Evolutionary conservation across 1,139 yeast species (phyloP).

Genomic region (Blastobotrys indianensis): DNA sequence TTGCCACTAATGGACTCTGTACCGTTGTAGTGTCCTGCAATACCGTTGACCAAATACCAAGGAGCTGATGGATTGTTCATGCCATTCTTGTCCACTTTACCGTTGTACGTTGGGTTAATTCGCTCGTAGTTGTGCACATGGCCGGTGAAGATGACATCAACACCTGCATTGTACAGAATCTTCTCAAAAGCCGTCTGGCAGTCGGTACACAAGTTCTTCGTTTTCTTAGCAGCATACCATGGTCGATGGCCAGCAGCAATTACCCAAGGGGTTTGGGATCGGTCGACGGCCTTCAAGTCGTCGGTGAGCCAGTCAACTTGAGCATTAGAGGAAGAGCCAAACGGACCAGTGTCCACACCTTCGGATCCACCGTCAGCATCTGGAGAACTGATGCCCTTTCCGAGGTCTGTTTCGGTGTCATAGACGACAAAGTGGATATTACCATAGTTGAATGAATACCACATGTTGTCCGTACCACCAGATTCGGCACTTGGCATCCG

Average conservation of each 20-base stretch:
- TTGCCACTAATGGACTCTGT: conserved; percentile 19
- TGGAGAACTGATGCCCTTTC: conserved; percentile 13
- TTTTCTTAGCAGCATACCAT: conserved; percentile 26
- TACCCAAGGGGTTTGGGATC: conserved; percentile 32
- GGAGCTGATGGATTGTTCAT: conserved; percentile 28
- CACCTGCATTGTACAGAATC: conserved; percentile 24
- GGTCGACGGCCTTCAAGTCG: conserved; percentile 37
- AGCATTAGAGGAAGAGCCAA: conserved; percentile 23
- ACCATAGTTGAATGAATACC: conserved; percentile 33
- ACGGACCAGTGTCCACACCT: conserved; percentile 23
- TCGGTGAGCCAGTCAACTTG: conserved; percentile 37
- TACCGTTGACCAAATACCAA: conserved; percentile 30
- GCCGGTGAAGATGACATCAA: conserved; percentile 28
- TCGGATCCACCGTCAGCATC: conserved; percentile 24
- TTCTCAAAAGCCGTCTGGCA: conserved; percentile 30
- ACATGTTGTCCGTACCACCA: conserved; percentile 25
- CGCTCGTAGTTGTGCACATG: conserved; percentile 32
- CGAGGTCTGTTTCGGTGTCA: conserved; percentile 30
- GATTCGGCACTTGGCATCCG: conserved; percentile 27
- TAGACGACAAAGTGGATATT: conserved; percentile 29
- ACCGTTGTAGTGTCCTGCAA: conserved; percentile 31
- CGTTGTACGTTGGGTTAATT: conserved; percentile 22
- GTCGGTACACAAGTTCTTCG: conserved; percentile 21
- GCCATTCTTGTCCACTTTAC: conserved; percentile 26
- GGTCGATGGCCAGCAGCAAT: conserved; percentile 37